Base-by-base conservation (phyloP, 192 early-diverging fungal species). In the Pilobolus umbonatus region DNA sequence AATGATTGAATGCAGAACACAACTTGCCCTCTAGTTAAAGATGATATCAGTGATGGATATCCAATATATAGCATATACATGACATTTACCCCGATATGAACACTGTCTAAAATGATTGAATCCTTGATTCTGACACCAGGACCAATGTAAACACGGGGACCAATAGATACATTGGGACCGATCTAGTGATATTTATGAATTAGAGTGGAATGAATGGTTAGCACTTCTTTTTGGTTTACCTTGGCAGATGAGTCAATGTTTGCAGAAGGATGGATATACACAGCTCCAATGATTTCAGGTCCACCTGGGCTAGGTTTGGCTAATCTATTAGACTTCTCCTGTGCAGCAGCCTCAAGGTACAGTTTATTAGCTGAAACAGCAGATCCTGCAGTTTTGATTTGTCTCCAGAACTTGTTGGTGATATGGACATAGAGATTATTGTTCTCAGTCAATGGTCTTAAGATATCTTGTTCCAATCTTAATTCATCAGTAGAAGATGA, bases 121-220 rank as follows among this genome's bases (percentile, higher is more conserved):
- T 99, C 89, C 67, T 90, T 85, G 62, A 99, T 83, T 61, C 96
- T 92, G 9, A 91, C 92, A 47, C 96, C 96, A 43, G 89, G 87
- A 51, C 89, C 93, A 45, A 99, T 80, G 22, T 85, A 69, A 9
- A 80, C 92, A 54, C 93, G 92, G 21, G 93, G 89, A 22, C 94
- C 94, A 61, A 99, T 89, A 28, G 89, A 90, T 7, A 95, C 95
- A 73, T 99, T 96, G 54, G 96, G 96, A 14, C 96, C 96, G 55
- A 98, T 85, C 75, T 87, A 47, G 14, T 24, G 5, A n/a, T 51
- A 11, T 51, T 51, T 51, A 21, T 11, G 11, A 35, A 35, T 8
- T 8, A 35, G 11, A 35, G 11, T 8, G 11, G 34, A 8, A 15
- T 51, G 6, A 21, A 10, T 36, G 1, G 19, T 24, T 54, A 10